Conservation (phyloP, 1,284 basidiomycete species). For the Moesziomyces globuligerus region DNA sequence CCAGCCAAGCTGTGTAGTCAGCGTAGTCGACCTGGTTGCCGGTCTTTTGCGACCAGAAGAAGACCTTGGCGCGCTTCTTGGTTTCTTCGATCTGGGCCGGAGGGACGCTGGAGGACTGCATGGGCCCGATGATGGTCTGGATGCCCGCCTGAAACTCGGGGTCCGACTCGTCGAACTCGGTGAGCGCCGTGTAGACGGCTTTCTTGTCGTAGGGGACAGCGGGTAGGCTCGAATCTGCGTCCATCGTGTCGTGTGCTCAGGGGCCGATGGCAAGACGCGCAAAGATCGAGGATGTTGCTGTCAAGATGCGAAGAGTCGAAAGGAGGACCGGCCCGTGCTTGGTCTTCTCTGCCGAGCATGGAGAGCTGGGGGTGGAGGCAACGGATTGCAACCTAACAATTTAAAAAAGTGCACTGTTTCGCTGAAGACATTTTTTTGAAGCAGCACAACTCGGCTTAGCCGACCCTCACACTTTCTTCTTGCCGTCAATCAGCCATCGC, state of each 20-base stretch:
- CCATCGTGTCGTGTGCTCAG: conserved; percentile 5
- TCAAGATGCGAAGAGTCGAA: neutral
- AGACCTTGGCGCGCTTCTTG: conserved; percentile 43
- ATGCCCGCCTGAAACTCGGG: conserved; percentile 50
- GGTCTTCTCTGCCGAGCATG: neutral
- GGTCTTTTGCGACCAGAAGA: conserved; percentile 45
- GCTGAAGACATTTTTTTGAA: neutral
- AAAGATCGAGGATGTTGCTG: neutral
- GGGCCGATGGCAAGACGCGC: neutral
- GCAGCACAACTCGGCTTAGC: neutral
- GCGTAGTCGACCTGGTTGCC: conserved; percentile 37
- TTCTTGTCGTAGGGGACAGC: conserved; percentile 32
- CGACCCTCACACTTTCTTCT: neutral
- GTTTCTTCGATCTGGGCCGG: conserved; percentile 46
- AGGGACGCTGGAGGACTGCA: conserved; percentile 43
- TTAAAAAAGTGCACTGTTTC: neutral
- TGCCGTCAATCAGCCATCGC: no score
- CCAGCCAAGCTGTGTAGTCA: conserved; percentile 40
- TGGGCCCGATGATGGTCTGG: conserved; percentile 44
- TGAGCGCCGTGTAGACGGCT: conserved; percentile 34
- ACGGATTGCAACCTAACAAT: neutral
- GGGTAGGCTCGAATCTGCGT: conserved; percentile 17
- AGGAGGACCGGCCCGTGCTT: neutral
- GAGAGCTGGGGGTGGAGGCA: neutral
- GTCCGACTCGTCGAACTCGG: conserved; percentile 29